These are phyloP conservation scores for Hypoxylon sp. DNA, from an alignment of 2,329 filamentous ascomycete genomes.

Conservation along the genomic window DNA sequence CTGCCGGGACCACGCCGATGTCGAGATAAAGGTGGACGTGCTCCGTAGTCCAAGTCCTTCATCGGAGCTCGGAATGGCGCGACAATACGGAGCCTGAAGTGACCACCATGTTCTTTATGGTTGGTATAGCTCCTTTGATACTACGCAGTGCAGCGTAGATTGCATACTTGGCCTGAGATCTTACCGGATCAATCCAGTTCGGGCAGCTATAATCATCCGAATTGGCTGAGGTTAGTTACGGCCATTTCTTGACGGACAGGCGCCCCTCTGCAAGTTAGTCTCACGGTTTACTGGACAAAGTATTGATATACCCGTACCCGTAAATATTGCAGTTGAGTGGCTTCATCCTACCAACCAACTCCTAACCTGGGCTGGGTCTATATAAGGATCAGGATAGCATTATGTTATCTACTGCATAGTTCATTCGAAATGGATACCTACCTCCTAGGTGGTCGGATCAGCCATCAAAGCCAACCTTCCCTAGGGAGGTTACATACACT, in stretches of 20 bases:
- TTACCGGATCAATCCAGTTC: not conserved
- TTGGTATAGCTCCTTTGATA: not conserved
- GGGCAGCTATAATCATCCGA: not conserved
- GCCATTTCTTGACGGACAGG: not conserved
- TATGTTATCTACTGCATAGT: no score
- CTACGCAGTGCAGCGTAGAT: not conserved
- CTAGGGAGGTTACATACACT: no score
- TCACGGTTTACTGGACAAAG: not conserved
- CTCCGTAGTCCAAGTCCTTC: constrained; percentile 1
- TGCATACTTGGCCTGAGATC: not conserved
- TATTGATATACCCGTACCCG: not conserved
- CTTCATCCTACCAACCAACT: not conserved
- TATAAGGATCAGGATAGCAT: not conserved
- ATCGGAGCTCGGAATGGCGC: constrained; percentile 1
- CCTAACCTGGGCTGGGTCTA: not conserved
- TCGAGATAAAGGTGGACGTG: constrained; percentile 8
- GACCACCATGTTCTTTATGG: not conserved
- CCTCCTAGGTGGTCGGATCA: no score
- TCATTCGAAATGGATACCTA: no score
- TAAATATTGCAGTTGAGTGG: not conserved
- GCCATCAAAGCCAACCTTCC: no score
- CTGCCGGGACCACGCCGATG: constrained; percentile 14
- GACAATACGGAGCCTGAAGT: not conserved
- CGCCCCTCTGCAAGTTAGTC: not conserved
- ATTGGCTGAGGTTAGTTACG: not conserved